A percentile compares a stretch with the other conserved stretches of the same genome.
Conservation (phyloP, 192 early-diverging fungal species). For the Endogone sp. region DNA sequence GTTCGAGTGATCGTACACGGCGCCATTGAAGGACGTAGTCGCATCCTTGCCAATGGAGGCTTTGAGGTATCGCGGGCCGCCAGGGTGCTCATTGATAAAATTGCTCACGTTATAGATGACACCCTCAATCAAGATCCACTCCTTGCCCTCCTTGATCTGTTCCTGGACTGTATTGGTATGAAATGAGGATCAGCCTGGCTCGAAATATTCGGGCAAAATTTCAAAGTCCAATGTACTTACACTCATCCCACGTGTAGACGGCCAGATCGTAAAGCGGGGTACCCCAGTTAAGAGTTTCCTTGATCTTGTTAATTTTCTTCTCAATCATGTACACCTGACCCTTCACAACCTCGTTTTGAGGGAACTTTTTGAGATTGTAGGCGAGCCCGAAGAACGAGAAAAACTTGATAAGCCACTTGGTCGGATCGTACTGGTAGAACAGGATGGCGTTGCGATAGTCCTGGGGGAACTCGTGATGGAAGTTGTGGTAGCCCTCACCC, state of each 20-base stretch:
- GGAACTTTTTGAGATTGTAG: conserved; percentile 71
- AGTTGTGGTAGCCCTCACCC: conserved; percentile 86
- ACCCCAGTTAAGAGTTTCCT: conserved; percentile 70
- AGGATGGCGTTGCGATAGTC: conserved; percentile 83
- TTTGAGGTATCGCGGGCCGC: conserved; percentile 70
- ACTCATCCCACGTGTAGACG: conserved; percentile 59
- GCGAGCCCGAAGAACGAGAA: conserved; percentile 58
- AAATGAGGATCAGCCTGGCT: neutral
- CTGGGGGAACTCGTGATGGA: conserved; percentile 84
- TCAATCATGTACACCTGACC: conserved; percentile 76
- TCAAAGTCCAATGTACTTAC: conserved; percentile 43
- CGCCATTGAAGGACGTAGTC: conserved; percentile 85
- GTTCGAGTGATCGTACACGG: conserved; percentile 87
- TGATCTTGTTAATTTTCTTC: conserved; percentile 63
- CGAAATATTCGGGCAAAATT: too few species aligned
- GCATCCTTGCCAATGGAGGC: conserved; percentile 80
- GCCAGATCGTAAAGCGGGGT: conserved; percentile 65
- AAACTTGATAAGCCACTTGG: conserved; percentile 76
- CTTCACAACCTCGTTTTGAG: conserved; percentile 76
- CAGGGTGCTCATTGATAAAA: conserved; percentile 89
- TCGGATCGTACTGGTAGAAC: conserved; percentile 78
- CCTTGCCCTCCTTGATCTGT: conserved; percentile 42
- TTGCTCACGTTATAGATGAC: conserved; percentile 75
- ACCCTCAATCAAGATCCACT: conserved; percentile 83
- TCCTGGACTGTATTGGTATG: conserved; percentile 48